Conservation (phyloP, 257 asterid genomes). For the Jacaranda mimosifolia region DNA sequence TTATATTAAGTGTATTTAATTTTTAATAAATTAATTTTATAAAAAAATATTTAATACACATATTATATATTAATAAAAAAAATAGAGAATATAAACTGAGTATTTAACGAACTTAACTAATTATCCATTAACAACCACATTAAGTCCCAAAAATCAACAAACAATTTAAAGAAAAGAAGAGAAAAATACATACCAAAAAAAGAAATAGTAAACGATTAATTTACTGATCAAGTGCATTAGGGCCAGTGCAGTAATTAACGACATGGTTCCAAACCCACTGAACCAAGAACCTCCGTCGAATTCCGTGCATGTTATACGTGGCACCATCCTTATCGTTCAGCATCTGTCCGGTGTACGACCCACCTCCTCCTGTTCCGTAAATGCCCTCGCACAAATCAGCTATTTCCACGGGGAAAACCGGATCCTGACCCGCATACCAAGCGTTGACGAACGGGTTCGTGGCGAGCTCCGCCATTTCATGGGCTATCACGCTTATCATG, state of each 20-base stretch:
- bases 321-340: slow-evolving; percentile 76
- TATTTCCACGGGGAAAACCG: slow-evolving; percentile 78
- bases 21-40: too few species aligned
- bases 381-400: slow-evolving; percentile 95
- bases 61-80: neutral
- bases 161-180: neutral
- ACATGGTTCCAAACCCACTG: slow-evolving; percentile 93
- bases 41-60: too few species aligned
- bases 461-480: slow-evolving; percentile 84
- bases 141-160: neutral
- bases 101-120: neutral
- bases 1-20: too few species aligned
- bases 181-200: neutral
- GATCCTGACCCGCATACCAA: slow-evolving; percentile 93
- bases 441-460: slow-evolving; percentile 85
- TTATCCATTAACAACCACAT: slow-evolving; percentile 18
- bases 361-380: slow-evolving; percentile 89
- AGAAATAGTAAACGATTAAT: neutral
- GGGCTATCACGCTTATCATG: slow-evolving; percentile 89
- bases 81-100: too few species aligned
- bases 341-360: slow-evolving; percentile 91
- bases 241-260: slow-evolving; percentile 86
- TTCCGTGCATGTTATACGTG: slow-evolving; percentile 82
- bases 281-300: slow-evolving; percentile 83
- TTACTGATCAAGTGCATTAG: slow-evolving; percentile 94